Evolutionary conservation across 169 alveolate species (phyloP).

Genomic region (Cryptosporidium baileyi): DNA sequence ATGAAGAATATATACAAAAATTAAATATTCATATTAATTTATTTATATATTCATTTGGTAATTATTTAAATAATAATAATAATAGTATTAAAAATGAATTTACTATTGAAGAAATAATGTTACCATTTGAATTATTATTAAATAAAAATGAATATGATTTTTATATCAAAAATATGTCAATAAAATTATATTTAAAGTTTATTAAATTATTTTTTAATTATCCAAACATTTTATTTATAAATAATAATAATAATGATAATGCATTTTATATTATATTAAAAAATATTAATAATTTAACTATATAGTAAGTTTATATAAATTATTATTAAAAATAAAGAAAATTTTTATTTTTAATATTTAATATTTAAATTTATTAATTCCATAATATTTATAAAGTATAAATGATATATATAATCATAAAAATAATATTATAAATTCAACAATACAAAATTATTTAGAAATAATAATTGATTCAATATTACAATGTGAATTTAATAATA

Average conservation of each 20-base stretch:
- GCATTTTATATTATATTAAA: background rate
- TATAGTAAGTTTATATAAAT: background rate
- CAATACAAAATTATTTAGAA: background rate
- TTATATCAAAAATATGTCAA: background rate
- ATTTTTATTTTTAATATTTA: background rate
- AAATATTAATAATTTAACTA: background rate
- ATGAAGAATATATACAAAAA: background rate
- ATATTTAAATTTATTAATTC: background rate
- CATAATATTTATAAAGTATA: background rate
- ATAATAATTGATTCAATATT: background rate
- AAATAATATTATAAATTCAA: background rate
- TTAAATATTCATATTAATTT: background rate
- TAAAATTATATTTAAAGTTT: background rate
- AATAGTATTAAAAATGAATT: background rate
- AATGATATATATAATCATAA: conserved; percentile 10
- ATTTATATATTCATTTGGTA: background rate
- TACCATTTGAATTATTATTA: conserved; percentile 14
- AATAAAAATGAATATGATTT: conserved; percentile 18
- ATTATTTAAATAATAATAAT: background rate
- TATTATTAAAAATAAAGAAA: too few relatives aligned
- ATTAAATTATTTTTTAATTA: background rate
- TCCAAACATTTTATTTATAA: background rate
- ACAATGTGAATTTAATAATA: background rate
- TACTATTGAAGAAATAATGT: conserved; percentile 30
- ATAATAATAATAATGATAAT: background rate